These are phyloP conservation scores for Leccinum pachyderme DNA, from an alignment of 1,284 basidiomycete species.

Conservation along the genomic window DNA sequence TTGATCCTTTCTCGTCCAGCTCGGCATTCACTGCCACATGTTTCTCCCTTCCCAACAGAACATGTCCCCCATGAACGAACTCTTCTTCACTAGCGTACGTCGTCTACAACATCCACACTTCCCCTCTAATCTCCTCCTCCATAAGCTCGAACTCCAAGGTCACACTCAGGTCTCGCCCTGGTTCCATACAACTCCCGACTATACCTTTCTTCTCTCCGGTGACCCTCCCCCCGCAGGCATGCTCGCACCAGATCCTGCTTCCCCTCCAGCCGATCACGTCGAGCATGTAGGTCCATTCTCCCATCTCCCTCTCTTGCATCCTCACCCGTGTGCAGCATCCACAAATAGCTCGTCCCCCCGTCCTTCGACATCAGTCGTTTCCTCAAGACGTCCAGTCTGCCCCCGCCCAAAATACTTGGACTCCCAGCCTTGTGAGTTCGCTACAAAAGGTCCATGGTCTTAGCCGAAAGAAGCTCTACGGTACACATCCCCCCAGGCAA, in stretches of 20 bases:
- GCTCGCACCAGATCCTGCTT: neutral
- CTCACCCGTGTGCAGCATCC: constrained; percentile 18
- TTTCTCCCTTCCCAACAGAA: constrained; percentile 47
- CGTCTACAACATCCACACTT: constrained; percentile 3
- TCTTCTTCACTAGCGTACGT: constrained; percentile 58
- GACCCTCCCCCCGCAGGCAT: constrained; percentile 10
- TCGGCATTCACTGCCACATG: constrained; percentile 57
- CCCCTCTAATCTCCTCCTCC: constrained; percentile 12
- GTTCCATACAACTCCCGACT: constrained; percentile 39
- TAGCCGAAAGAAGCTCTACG: constrained; percentile 62
- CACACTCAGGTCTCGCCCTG: constrained; percentile 35
- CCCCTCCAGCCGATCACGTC: neutral
- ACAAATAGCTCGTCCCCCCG: constrained; percentile 23
- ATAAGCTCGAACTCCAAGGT: constrained; percentile 43
- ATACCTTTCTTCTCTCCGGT: constrained; percentile 37
- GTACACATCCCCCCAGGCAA: constrained; percentile 44
- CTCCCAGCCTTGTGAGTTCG: constrained; percentile 49
- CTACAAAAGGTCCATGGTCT: constrained; percentile 59
- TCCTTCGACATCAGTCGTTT: constrained; percentile 32
- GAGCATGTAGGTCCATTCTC: constrained; percentile 16
- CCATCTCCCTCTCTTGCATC: neutral
- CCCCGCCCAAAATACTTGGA: constrained; percentile 9
- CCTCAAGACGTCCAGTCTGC: constrained; percentile 27
- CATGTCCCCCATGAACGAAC: constrained; percentile 42
- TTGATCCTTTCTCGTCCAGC: constrained; percentile 36